These are phyloP conservation scores for Tetracladium setigerum DNA, from an alignment of 495 filamentous ascomycete genomes.

Conservation along the genomic window DNA sequence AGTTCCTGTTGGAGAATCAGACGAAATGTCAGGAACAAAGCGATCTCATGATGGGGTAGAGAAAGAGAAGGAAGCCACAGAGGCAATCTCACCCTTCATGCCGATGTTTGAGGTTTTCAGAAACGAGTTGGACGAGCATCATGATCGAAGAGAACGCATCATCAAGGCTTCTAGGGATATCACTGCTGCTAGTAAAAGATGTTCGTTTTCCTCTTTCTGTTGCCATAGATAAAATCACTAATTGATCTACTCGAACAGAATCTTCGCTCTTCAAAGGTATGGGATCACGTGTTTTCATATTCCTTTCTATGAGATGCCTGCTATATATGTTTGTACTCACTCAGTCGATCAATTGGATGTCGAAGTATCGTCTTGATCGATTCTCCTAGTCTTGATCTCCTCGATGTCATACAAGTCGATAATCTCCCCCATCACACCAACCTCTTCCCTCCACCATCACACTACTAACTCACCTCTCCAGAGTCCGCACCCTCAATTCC, in stretches of 20 bases:
- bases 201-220: slow-evolving; percentile 36
- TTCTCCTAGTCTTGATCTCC: too few species aligned
- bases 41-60: slow-evolving; percentile 27
- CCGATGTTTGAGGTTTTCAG: slow-evolving; percentile 82
- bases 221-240: neutral
- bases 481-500: slow-evolving; percentile 54
- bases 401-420: too few species aligned
- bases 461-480: slow-evolving; percentile 23
- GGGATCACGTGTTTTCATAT: slow-evolving; percentile 5
- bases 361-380: neutral
- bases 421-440: too few species aligned
- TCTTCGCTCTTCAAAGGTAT: slow-evolving; percentile 89
- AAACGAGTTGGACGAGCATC: slow-evolving; percentile 84
- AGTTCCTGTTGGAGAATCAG: slow-evolving; percentile 5
- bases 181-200: slow-evolving; percentile 95
- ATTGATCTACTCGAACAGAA: slow-evolving; percentile 40
- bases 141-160: slow-evolving; percentile 83
- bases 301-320: neutral
- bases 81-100: slow-evolving; percentile 34
- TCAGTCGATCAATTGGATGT: neutral
- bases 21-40: slow-evolving; percentile 25
- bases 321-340: neutral
- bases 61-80: slow-evolving; percentile 11
- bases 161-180: slow-evolving; percentile 87
- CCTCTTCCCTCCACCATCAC: neutral